Evolutionary conservation across 2,329 filamentous ascomycete species (phyloP).

Genomic region (Cadophora gregata): DNA sequence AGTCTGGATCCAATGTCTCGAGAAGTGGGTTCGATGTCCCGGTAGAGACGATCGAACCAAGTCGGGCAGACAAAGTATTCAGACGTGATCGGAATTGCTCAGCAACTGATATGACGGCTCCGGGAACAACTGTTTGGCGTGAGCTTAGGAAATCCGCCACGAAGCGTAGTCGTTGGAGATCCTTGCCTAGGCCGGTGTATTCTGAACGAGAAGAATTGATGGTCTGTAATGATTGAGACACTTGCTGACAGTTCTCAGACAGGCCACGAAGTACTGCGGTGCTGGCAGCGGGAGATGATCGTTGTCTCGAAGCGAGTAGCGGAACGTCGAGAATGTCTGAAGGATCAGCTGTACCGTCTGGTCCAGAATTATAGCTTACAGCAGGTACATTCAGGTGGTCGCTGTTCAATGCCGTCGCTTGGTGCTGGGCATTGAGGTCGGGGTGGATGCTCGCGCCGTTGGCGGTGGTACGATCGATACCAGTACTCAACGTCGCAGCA

Average conservation of each 20-base stretch:
- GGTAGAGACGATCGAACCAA: not conserved
- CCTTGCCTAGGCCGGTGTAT: slow-evolving; percentile 11
- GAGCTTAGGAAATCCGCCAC: slow-evolving; percentile 4
- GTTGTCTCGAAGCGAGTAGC: slow-evolving; percentile 5
- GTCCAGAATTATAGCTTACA: slow-evolving; percentile 5
- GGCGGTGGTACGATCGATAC: not conserved
- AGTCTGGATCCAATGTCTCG: slow-evolving; percentile 19
- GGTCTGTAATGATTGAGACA: not conserved
- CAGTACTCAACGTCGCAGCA: not conserved
- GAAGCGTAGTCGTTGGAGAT: slow-evolving; percentile 21
- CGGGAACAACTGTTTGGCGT: not conserved
- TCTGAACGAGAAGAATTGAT: slow-evolving; percentile 15
- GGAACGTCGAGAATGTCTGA: slow-evolving; percentile 21
- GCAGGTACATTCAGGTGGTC: not conserved
- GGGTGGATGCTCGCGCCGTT: not conserved
- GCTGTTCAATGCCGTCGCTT: not conserved
- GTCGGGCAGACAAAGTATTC: slow-evolving; percentile 7
- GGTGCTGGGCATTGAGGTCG: not conserved
- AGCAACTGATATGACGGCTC: not conserved
- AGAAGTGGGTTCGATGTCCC: not conserved
- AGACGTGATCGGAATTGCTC: slow-evolving; percentile 11
- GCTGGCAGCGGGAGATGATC: not conserved
- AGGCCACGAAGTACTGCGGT: slow-evolving; percentile 2
- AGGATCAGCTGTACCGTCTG: slow-evolving; percentile 20
- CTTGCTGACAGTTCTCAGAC: not conserved